These are phyloP conservation scores for Zymoseptoria tritici DNA, from an alignment of 2,329 filamentous ascomycete species.

Conservation along the genomic window DNA sequence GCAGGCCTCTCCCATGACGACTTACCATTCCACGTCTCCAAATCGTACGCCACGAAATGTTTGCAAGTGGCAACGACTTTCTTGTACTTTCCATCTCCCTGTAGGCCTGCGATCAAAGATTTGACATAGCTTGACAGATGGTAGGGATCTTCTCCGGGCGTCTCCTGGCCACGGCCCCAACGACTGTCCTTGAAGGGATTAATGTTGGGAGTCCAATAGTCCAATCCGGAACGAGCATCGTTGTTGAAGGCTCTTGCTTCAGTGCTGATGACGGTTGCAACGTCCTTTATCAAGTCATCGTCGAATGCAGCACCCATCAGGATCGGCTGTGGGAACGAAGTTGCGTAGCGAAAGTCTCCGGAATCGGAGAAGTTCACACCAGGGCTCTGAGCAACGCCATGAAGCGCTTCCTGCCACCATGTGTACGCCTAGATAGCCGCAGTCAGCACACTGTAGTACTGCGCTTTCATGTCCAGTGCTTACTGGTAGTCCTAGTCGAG, in stretches of 20 bases:
- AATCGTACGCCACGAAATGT: constrained; percentile 35
- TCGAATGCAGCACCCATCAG: constrained; percentile 57
- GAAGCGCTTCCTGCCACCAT: constrained; percentile 57
- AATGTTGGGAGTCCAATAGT: constrained; percentile 62
- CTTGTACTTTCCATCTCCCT: constrained; percentile 30
- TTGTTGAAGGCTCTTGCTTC: constrained; percentile 62
- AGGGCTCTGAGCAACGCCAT: constrained; percentile 46
- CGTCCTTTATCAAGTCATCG: constrained; percentile 50
- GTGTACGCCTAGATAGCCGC: constrained; percentile 38
- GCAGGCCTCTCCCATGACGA: constrained; percentile 24
- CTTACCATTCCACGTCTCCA: constrained; percentile 28
- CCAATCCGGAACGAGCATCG: constrained; percentile 44
- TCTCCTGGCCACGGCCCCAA: constrained; percentile 28
- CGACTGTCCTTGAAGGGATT: constrained; percentile 53
- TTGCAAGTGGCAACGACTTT: constrained; percentile 42
- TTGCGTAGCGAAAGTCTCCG: constrained; percentile 52
- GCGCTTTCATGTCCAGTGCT: not conserved
- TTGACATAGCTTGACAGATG: constrained; percentile 30
- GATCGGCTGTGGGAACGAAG: constrained; percentile 60
- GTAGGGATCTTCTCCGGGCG: constrained; percentile 37
- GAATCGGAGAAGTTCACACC: constrained; percentile 45
- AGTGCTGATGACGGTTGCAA: constrained; percentile 50
- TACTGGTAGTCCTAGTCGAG: constrained; percentile 47
- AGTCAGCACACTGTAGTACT: not conserved
- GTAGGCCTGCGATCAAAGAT: constrained; percentile 28